Percentiles rank a stretch among this genome's conserved stretches.
phyloP scores from a whole-genome alignment of 2,329 filamentous ascomycete species.

The Mycocentrospora acerina region DNA sequence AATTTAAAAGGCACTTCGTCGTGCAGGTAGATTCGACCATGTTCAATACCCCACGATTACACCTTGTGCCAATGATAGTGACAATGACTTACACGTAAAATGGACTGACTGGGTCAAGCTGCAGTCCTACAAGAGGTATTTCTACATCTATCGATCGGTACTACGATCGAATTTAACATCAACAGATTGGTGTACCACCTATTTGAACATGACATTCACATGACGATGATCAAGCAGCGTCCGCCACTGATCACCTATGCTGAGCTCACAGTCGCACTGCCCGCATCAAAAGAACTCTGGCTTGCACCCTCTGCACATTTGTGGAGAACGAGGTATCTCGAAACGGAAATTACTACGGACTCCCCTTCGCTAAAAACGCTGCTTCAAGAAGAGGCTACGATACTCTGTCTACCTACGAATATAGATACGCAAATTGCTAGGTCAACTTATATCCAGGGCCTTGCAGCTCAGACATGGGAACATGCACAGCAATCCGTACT shows the following conservation, averaged over 20 bases:
- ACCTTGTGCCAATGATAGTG: constrained; percentile 53
- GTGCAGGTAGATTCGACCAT: constrained; percentile 58
- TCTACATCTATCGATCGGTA: constrained; percentile 47
- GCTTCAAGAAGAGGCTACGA: constrained; percentile 46
- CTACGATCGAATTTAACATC: neutral
- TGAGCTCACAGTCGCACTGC: constrained; percentile 65
- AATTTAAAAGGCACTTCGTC: constrained; percentile 47
- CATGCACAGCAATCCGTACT: constrained; percentile 16
- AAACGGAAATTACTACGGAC: neutral
- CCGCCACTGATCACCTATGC: constrained; percentile 65
- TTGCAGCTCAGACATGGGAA: constrained; percentile 23
- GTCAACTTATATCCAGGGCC: constrained; percentile 16
- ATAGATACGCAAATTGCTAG: constrained; percentile 48
- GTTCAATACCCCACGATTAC: constrained; percentile 53
- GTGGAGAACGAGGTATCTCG: constrained; percentile 60
- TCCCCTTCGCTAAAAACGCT: constrained; percentile 10
- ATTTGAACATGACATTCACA: constrained; percentile 24
- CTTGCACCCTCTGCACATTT: constrained; percentile 61
- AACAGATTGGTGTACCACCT: constrained; percentile 20
- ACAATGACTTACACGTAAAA: constrained; percentile 59
- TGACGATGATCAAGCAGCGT: constrained; percentile 21
- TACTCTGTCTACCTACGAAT: constrained; percentile 51
- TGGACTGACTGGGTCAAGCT: constrained; percentile 64
- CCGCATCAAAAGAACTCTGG: constrained; percentile 64
- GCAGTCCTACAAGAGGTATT: constrained; percentile 67